Evolutionary conservation across 345 rosid genomes (phyloP).

Genomic region (Sonneratia caseolaris): DNA sequence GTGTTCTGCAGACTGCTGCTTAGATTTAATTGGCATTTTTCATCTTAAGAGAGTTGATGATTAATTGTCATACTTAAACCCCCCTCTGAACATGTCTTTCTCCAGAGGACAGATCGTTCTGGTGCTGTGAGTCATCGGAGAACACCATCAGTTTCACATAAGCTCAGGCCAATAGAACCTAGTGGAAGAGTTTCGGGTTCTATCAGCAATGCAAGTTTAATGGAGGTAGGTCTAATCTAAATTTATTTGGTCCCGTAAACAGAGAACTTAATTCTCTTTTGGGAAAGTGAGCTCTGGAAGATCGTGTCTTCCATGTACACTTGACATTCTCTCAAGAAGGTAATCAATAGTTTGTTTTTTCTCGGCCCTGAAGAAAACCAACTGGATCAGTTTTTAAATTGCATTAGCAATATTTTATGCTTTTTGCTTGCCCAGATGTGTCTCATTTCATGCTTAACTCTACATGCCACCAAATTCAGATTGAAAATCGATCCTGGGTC

Average conservation of each 20-base stretch:
- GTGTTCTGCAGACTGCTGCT: not conserved
- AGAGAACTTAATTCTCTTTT: not conserved
- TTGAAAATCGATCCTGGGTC: constrained; percentile 71
- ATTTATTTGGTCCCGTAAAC: not conserved
- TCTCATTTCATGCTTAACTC: not conserved
- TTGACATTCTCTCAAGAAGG: not conserved
- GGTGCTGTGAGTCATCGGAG: constrained; percentile 70
- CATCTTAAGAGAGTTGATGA: not conserved
- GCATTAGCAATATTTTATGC: not conserved
- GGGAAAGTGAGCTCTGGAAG: not conserved
- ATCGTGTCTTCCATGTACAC: not conserved
- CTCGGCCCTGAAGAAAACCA: not conserved
- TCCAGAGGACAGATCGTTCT: constrained; percentile 76
- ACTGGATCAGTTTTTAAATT: not conserved
- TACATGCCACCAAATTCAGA: constrained; percentile 29
- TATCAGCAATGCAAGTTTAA: constrained; percentile 66
- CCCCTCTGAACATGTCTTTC: constrained; percentile 9
- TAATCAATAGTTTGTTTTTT: not conserved
- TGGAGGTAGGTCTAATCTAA: constrained; percentile 52
- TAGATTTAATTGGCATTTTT: not conserved
- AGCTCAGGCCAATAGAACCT: constrained; percentile 51
- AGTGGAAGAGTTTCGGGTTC: constrained; percentile 51
- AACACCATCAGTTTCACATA: constrained; percentile 48
- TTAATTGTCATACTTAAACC: too few species aligned
- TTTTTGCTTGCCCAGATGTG: not conserved